These are phyloP conservation scores for Cladophialophora exuberans DNA, from an alignment of 2,329 filamentous ascomycete species.

Conservation along the genomic window DNA sequence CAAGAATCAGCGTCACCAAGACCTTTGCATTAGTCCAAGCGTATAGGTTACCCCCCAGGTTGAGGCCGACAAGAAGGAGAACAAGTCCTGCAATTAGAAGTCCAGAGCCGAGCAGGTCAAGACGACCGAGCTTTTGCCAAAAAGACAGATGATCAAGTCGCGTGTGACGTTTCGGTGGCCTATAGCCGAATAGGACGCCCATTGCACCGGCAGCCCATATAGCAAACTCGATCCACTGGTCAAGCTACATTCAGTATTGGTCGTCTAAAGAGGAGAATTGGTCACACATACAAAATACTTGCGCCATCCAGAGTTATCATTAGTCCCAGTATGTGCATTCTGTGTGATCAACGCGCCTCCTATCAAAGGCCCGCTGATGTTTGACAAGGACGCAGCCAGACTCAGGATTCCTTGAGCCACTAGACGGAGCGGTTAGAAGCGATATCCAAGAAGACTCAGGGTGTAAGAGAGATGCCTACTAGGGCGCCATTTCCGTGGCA, in stretches of 20 bases:
- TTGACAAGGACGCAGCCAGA: conserved; percentile 23
- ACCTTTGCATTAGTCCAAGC: conserved; percentile 25
- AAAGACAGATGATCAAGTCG: conserved; percentile 27
- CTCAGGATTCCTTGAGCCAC: conserved; percentile 28
- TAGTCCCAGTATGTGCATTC: too few species aligned
- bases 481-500: conserved; percentile 31
- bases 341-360: conserved; percentile 24
- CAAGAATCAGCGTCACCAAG: conserved; percentile 20
- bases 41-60: conserved; percentile 28
- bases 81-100: conserved; percentile 24
- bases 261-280: not conserved
- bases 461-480: conserved; percentile 16
- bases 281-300: conserved; percentile 27
- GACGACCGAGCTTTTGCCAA: conserved; percentile 27
- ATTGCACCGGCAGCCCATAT: conserved; percentile 26
- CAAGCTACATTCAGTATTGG: conserved; percentile 4
- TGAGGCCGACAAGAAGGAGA: conserved; percentile 27
- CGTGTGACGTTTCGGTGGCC: conserved; percentile 29
- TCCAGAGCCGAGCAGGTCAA: conserved; percentile 25
- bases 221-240: conserved; percentile 29
- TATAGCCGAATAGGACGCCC: conserved; percentile 28
- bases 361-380: conserved; percentile 22
- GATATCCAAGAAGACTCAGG: not conserved
- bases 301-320: conserved; percentile 25
- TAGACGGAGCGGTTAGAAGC: conserved; percentile 3